Conservation (phyloP, 2,329 filamentous ascomycete species). For the Fusarium mangiferae region DNA sequence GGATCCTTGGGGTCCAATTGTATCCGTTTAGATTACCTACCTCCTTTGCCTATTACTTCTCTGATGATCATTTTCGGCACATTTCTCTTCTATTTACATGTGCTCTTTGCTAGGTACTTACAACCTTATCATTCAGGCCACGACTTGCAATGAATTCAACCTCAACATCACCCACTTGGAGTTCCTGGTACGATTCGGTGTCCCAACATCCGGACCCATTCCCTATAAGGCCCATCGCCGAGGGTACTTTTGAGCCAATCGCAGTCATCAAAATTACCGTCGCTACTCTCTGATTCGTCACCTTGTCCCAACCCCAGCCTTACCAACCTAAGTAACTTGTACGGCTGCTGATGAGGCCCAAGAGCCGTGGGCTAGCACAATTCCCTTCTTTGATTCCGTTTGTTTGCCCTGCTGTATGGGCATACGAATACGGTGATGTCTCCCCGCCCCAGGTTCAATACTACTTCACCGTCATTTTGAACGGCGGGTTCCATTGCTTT, state of each 20-base stretch:
- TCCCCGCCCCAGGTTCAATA: slow-evolving; percentile 1
- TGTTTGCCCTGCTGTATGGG: slow-evolving; percentile 6
- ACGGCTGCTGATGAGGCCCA: slow-evolving; percentile 1
- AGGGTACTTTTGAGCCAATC: slow-evolving; percentile 41
- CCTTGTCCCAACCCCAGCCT: slow-evolving; percentile 5
- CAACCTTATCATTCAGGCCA: slow-evolving; percentile 14
- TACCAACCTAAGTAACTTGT: slow-evolving; percentile 20
- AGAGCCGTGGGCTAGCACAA: slow-evolving; percentile 10
- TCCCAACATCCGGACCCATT: slow-evolving; percentile 41
- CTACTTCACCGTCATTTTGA: slow-evolving; percentile 38
- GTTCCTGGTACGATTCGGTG: slow-evolving; percentile 40
- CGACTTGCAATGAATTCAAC: slow-evolving; percentile 5
- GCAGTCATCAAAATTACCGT: slow-evolving; percentile 44
- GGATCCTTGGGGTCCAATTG: neutral
- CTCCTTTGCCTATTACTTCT: neutral
- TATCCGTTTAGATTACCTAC: neutral
- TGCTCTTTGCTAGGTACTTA: neutral
- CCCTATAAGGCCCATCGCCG: neutral
- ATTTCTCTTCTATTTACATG: neutral
- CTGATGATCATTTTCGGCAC: neutral
- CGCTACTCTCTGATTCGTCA: slow-evolving; percentile 41
- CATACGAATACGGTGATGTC: slow-evolving; percentile 41
- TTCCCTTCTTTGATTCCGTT: slow-evolving; percentile 7
- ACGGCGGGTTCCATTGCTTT: slow-evolving; percentile 2
- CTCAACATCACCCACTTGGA: slow-evolving; percentile 4